phyloP scores from a whole-genome alignment of 2,329 filamentous ascomycete species.

The Knufia petricola region DNA sequence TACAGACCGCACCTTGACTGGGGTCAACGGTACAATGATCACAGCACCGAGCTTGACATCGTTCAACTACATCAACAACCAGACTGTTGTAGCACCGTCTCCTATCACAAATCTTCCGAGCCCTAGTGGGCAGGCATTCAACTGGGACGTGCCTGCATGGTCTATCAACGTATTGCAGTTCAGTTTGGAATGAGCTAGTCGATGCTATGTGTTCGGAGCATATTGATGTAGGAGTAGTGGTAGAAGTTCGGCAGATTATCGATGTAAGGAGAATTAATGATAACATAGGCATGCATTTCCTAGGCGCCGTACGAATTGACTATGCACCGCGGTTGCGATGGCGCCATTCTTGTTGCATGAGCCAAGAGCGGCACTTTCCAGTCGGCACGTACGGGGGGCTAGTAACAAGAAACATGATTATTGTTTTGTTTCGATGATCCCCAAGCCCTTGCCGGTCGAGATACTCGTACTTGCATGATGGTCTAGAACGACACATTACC shows the following conservation, averaged over 20 bases:
- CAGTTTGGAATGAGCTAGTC: conserved; percentile 1
- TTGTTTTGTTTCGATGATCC: no score
- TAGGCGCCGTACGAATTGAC: no score
- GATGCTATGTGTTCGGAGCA: neutral
- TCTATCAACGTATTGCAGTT: conserved; percentile 25
- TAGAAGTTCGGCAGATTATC: neutral
- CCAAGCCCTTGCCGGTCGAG: no score
- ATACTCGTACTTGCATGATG: no score
- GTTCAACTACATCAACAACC: conserved; percentile 24
- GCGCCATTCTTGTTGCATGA: no score
- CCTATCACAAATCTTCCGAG: conserved; percentile 14
- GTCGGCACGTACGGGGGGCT: no score
- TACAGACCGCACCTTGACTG: conserved; percentile 16
- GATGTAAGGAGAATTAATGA: neutral
- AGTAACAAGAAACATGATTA: no score
- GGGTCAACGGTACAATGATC: conserved; percentile 24
- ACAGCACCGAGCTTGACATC: conserved; percentile 20
- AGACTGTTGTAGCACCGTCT: conserved; percentile 20
- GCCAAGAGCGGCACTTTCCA: no score
- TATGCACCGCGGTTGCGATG: no score
- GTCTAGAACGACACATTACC: no score
- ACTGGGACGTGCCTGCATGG: conserved; percentile 22
- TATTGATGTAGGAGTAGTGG: no score
- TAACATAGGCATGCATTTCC: no score
- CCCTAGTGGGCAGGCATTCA: conserved; percentile 13